Evolutionary conservation across 352 stramenopile genomes (phyloP).

Genomic region (Globisporangium carolinianum): DNA sequence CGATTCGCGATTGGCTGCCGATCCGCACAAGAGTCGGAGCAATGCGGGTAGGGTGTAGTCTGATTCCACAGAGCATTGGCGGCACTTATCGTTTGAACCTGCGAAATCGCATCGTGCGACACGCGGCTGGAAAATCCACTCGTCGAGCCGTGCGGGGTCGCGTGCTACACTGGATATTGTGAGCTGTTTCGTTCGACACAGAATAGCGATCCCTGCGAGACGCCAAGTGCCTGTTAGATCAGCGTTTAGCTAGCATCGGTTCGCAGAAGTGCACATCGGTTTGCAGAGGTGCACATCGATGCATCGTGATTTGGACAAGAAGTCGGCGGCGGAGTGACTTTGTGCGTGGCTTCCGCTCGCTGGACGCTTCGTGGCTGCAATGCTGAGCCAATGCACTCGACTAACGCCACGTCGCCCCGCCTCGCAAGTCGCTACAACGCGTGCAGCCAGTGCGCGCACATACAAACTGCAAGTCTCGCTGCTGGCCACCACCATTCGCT

Average conservation of each 20-base stretch:
- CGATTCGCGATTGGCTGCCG: too few relatives aligned
- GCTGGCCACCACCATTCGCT: neutral
- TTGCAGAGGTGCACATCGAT: neutral
- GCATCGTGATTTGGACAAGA: neutral
- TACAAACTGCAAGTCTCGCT: conserved; percentile 2
- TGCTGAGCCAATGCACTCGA: neutral
- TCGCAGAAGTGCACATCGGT: neutral
- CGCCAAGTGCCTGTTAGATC: neutral
- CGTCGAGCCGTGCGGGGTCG: neutral
- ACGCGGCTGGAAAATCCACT: neutral
- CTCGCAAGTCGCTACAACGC: neutral
- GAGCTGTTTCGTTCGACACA: neutral
- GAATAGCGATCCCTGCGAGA: neutral
- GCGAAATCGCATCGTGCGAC: neutral
- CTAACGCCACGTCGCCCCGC: conserved; percentile 1
- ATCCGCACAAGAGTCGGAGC: too few relatives aligned
- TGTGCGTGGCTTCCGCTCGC: neutral
- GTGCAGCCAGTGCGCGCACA: neutral
- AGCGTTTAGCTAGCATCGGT: neutral
- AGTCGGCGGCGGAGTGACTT: neutral
- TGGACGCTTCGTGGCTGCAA: neutral
- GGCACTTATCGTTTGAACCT: neutral
- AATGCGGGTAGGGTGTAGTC: too few relatives aligned
- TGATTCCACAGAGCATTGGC: too few relatives aligned
- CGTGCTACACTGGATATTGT: neutral